These are phyloP conservation scores for Eucalyptus camaldulensis DNA, from an alignment of 345 rosid species.

Conservation along the genomic window DNA sequence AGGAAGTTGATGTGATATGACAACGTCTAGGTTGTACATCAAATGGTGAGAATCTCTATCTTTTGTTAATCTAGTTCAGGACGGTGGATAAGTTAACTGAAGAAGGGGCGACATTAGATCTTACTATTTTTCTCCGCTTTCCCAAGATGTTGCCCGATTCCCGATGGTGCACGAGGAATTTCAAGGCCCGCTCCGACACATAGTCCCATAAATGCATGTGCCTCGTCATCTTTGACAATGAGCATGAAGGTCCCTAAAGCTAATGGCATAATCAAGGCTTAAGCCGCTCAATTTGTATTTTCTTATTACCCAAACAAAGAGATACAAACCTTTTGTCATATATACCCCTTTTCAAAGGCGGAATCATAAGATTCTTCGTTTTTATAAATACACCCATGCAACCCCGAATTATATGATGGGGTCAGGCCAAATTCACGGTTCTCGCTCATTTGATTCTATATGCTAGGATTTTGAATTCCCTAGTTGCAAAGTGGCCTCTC, in stretches of 20 bases:
- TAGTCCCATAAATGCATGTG: neutral
- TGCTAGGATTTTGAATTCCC: neutral
- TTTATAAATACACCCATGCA: neutral
- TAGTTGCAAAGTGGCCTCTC: neutral
- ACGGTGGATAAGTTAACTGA: neutral
- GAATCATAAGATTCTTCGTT: neutral
- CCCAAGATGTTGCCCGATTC: neutral
- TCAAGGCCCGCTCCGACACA: too few species aligned
- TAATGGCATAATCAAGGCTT: neutral
- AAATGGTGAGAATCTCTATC: neutral
- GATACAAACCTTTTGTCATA: neutral
- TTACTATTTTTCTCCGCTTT: neutral
- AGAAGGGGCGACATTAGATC: neutral
- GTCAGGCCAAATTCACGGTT: neutral
- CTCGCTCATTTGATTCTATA: neutral
- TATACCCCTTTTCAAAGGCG: neutral
- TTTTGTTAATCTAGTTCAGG: neutral
- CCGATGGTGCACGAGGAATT: too few species aligned
- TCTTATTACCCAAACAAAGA: neutral
- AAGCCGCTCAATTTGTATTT: neutral
- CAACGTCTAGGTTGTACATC: neutral
- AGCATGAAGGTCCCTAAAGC: neutral
- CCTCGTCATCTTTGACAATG: neutral
- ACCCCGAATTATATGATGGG: neutral
- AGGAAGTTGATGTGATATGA: neutral